A percentile compares a stretch with the other conserved stretches of the same genome.
Conservation (phyloP, 2,329 filamentous ascomycete species). For the Diaporthe helianthi region DNA sequence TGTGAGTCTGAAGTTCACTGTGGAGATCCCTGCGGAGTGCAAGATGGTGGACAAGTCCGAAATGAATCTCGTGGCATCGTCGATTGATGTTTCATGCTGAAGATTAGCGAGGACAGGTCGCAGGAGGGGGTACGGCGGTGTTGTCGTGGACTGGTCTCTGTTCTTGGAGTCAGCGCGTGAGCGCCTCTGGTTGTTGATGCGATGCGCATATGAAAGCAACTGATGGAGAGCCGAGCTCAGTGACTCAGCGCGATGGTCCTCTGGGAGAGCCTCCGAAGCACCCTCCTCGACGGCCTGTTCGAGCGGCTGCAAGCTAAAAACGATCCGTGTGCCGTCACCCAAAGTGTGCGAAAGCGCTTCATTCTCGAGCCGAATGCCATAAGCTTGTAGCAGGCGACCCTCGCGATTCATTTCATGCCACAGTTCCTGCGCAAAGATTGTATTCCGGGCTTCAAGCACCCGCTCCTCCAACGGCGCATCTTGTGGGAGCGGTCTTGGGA, state of each 20-base stretch:
- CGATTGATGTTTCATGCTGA: conserved; percentile 51
- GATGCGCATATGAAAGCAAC: conserved; percentile 80
- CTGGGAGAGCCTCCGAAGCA: conserved; percentile 42
- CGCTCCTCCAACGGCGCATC: conserved; percentile 69
- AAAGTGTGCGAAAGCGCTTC: conserved; percentile 63
- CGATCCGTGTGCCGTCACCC: conserved; percentile 61
- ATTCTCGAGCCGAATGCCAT: conserved; percentile 71
- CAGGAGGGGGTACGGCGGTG: conserved; percentile 57
- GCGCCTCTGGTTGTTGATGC: conserved; percentile 73
- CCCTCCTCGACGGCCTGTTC: conserved; percentile 52
- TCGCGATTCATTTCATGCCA: conserved; percentile 91
- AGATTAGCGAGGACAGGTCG: conserved; percentile 59
- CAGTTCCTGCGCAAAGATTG: conserved; percentile 82
- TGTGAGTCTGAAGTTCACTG: conserved; percentile 51
- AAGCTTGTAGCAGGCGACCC: conserved; percentile 73
- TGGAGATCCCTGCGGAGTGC: conserved; percentile 52
- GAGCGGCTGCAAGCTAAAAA: conserved; percentile 72
- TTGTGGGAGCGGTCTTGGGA: conserved; percentile 60
- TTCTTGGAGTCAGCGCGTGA: conserved; percentile 60
- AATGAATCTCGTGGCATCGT: conserved; percentile 50
- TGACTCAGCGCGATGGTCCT: conserved; percentile 66
- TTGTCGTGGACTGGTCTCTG: conserved; percentile 46
- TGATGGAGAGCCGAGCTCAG: conserved; percentile 74
- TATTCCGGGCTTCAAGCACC: conserved; percentile 78
- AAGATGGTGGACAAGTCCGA: conserved; percentile 53